Base-by-base conservation (phyloP, 208 protist species). In the Acanthamoeba castellanii region DNA sequence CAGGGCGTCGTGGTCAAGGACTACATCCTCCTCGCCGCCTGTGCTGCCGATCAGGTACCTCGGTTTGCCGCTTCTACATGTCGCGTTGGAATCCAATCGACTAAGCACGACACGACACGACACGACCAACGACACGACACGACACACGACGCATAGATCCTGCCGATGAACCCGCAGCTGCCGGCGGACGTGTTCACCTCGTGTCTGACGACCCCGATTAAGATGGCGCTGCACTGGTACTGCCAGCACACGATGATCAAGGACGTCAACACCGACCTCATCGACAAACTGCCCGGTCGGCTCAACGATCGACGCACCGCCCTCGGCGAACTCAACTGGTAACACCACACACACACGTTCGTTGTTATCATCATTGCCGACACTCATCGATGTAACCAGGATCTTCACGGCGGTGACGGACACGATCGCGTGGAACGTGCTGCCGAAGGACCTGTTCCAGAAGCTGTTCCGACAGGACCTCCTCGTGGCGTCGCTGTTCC, bases 401-500 rank as follows among this genome's bases (percentile, higher is more conserved):
- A 99, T 99, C 57, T 99, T 99, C 87, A 99, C 98, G 22, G 99
- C 99, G 3, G 98, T 99, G 55, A 99, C 99, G 2, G 99, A 99
- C 96, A 99, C 99, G 1, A 99, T 99, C 84, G 99, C 99, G 37
- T 99, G 99, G 99, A 99, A 98, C 95, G 98, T 99, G 4, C 92
- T 99, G 64, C 96, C 98, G 42, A 96, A 97, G 37, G 94, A 98
- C 9, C 96, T 99, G 68, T 99, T 99, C 96, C 98, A 99, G 96
- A 97, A 98, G 87, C 96, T 99, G 18, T 99, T 99, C 95, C 97
- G 98, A 22, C 98, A 99, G 76, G 99, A 99, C 95, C 95, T 99
- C 1, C 97, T 99, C 11, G 98, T 99, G 9, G 98, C 98, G 22
- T 95, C 98, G 7, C 95, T 99, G 6, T 99, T 99, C 96, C 97